Conservation (phyloP, 176 grass and related monocot genomes). For the Tillandsia leiboldiana region DNA sequence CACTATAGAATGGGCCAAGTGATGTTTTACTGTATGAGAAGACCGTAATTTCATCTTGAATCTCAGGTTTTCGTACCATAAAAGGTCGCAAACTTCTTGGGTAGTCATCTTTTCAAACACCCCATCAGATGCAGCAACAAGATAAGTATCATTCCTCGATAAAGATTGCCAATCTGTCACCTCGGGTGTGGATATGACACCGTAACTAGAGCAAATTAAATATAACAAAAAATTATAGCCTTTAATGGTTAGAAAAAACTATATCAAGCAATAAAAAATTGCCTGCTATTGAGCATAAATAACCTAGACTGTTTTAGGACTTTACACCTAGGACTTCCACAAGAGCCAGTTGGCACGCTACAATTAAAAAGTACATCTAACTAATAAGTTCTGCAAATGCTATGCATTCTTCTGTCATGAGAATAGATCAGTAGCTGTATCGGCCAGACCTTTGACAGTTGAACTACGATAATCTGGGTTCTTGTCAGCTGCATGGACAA, state of each 20-base stretch:
- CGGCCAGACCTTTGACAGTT: no score
- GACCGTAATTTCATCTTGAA: conserved; percentile 15
- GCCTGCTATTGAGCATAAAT: no score
- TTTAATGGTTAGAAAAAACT: no score
- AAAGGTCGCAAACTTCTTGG: conserved; percentile 82
- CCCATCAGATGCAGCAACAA: conserved; percentile 78
- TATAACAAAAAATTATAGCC: conserved; percentile 16
- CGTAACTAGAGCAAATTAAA: conserved; percentile 47
- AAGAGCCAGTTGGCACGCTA: conserved; percentile 9
- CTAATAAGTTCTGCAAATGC: neutral
- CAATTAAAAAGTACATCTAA: neutral
- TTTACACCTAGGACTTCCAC: conserved; percentile 14
- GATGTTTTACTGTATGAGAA: conserved; percentile 28
- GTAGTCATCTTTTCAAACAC: conserved; percentile 80
- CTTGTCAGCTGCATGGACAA: no score
- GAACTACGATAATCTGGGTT: no score
- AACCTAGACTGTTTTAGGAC: neutral
- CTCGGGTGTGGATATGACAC: conserved; percentile 88
- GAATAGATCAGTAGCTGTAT: no score
- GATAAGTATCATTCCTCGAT: conserved; percentile 70
- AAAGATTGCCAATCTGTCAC: conserved; percentile 66
- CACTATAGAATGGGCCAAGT: conserved; percentile 67
- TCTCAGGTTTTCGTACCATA: conserved; percentile 52
- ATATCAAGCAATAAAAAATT: no score
- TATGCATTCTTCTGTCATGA: no score